Percentiles rank a stretch among this genome's conserved stretches.
Conservation (phyloP, 352 stramenopile species). For the Pythium aristosporum region DNA sequence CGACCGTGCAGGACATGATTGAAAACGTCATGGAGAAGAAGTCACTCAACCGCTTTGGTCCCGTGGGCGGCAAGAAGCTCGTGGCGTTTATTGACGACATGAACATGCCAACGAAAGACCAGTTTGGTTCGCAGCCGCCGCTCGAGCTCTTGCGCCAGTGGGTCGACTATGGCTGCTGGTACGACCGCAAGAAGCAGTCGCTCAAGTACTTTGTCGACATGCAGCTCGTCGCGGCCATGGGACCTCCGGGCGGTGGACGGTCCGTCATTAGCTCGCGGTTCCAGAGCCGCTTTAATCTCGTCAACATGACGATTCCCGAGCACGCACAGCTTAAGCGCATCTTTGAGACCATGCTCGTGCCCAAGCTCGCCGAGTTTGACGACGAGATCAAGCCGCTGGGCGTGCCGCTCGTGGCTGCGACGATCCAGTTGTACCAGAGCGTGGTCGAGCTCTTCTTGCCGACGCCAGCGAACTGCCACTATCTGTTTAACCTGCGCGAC, state of each 20-base stretch:
- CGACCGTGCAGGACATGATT: slow-evolving; percentile 89
- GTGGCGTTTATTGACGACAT: slow-evolving; percentile 93
- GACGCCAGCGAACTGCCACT: slow-evolving; percentile 88
- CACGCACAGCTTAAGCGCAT: slow-evolving; percentile 84
- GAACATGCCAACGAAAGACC: slow-evolving; percentile 91
- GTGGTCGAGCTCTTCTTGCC: slow-evolving; percentile 86
- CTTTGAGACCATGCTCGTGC: slow-evolving; percentile 88
- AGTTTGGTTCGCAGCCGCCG: slow-evolving; percentile 90
- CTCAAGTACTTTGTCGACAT: slow-evolving; percentile 92
- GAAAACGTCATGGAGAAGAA: slow-evolving; percentile 91
- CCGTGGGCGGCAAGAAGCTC: slow-evolving; percentile 83
- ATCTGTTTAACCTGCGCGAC: slow-evolving; percentile 89
- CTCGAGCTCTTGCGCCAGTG: slow-evolving; percentile 90
- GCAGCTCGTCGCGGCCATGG: slow-evolving; percentile 89
- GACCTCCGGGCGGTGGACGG: slow-evolving; percentile 79
- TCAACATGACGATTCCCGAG: slow-evolving; percentile 90
- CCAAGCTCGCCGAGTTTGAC: slow-evolving; percentile 84
- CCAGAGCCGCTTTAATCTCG: slow-evolving; percentile 90
- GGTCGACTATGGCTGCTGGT: slow-evolving; percentile 93
- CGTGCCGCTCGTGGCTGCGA: slow-evolving; percentile 67
- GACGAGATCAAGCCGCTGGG: slow-evolving; percentile 87
- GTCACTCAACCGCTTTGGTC: slow-evolving; percentile 86
- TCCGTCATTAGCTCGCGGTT: slow-evolving; percentile 89
- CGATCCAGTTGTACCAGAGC: slow-evolving; percentile 86
- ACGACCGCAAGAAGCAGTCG: slow-evolving; percentile 89